Evolutionary conservation across 345 rosid genomes (phyloP).

Genomic region (Syzygium jambos): DNA sequence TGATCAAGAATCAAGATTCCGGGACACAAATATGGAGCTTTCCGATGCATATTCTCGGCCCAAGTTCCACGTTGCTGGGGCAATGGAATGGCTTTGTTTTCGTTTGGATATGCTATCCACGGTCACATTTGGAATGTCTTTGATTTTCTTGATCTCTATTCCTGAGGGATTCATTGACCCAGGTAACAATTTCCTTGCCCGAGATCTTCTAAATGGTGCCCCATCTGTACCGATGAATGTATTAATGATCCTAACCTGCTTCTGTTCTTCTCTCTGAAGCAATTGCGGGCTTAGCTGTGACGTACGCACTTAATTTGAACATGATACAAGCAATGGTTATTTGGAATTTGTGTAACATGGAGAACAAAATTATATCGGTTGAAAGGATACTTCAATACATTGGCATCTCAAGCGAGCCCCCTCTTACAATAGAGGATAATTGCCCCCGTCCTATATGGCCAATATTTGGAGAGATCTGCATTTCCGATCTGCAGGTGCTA

Average conservation of each 20-base stretch:
- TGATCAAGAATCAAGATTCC: conserved; percentile 63
- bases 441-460: conserved; percentile 64
- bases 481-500: conserved; percentile 57
- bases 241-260: conserved; percentile 40
- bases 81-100: conserved; percentile 74
- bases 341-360: conserved; percentile 11
- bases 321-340: conserved; percentile 7
- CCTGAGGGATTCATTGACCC: conserved; percentile 55
- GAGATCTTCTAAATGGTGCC: not conserved
- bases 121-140: conserved; percentile 41
- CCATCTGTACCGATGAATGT: conserved; percentile 9
- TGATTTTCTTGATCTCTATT: conserved; percentile 50
- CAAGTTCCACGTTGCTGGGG: conserved; percentile 36
- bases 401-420: conserved; percentile 62
- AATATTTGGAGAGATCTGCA: conserved; percentile 44
- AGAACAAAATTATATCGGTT: conserved; percentile 12
- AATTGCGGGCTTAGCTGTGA: conserved; percentile 12
- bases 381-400: conserved; percentile 47
- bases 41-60: conserved; percentile 49
- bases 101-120: conserved; percentile 60
- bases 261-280: conserved; percentile 25
- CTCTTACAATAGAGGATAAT: conserved; percentile 54
- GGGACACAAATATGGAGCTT: conserved; percentile 39
- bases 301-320: conserved; percentile 11
- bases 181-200: conserved; percentile 19